Base-by-base conservation (phyloP, 192 early-diverging fungal species). In the Funneliformis mosseae region DNA sequence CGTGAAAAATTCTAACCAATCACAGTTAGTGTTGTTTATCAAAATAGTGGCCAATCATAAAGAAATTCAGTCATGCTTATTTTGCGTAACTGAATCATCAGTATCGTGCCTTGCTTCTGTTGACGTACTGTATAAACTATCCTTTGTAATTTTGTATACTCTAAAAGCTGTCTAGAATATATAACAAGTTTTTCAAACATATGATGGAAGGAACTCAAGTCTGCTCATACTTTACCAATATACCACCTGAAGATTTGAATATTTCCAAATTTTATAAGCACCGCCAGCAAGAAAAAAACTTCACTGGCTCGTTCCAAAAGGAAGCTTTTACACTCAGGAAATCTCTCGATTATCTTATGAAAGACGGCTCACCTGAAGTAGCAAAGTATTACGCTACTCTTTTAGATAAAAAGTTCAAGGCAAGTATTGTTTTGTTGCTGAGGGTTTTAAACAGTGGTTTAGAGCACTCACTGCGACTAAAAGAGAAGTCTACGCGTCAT, bases 251-350 rank as follows among this genome's bases (percentile, higher is more conserved):
- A 70, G 41, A 70, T 1, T 70, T 38, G 38, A 4, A 18, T 10
- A 38, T 70, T 33, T 9, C n/a, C 18, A 16, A 7, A 4, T 73
- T 73, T 73, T 73, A 73, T 45, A 23, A 50, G 23, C 14, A 73
- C 21, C 68, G 27, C 27, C 68, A 70, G 68, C 18, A 6, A 48
- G n/a, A 50, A 73, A 27, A 21, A 1, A 3, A 33, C 38, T 70
- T 70, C 33, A 70, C 38, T 12, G 21, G 10, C 10, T 70, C 68
- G 68, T 70, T 70, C 28, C 16, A 27, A 21, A 73, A n/a, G 9
- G 71, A 73, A 73, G 39, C 71, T 50, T 46, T 73, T 25, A 50
- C 16, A 48, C 71, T 73, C 23, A 45, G 43, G 23, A 73, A 43
- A 27, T 73, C 45, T 46, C 71, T 73, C 11, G 71, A 33, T 42